Percentiles rank a stretch among this genome's conserved stretches.
Conservation (phyloP, 108 stramenopile genomes). For the Stephanodiscus triporus region DNA sequence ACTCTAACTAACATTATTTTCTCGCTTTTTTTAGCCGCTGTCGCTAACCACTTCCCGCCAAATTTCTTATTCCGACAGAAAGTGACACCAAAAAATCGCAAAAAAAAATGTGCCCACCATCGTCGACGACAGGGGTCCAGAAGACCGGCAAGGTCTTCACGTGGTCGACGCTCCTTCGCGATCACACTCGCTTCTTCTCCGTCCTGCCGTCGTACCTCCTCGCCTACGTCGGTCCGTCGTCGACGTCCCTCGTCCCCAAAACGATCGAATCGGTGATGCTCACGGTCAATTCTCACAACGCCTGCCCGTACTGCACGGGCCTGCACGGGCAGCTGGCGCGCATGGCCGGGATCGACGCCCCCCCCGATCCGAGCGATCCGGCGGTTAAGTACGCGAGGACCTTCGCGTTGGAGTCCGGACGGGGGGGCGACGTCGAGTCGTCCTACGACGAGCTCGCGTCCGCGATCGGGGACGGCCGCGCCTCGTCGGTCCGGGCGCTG, state of each 20-base stretch:
- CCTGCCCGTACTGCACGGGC: constrained; percentile 40
- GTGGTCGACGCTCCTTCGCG: constrained; percentile 23
- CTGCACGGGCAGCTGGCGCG: constrained; percentile 36
- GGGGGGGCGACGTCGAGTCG: not conserved
- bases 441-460: not conserved
- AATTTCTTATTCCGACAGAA: too few species aligned
- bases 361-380: not conserved
- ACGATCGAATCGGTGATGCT: constrained; percentile 29
- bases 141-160: constrained; percentile 10
- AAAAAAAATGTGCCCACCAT: too few species aligned
- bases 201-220: constrained; percentile 15
- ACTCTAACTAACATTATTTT: too few species aligned
- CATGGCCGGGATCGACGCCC: not conserved
- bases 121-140: too few species aligned
- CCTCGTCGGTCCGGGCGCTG: constrained; percentile 14
- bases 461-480: not conserved
- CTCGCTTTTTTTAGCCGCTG: too few species aligned
- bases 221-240: constrained; percentile 20
- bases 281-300: constrained; percentile 18
- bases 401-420: constrained; percentile 14
- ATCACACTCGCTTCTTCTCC: constrained; percentile 24
- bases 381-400: constrained; percentile 5
- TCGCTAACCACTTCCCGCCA: too few species aligned
- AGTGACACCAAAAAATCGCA: too few species aligned
- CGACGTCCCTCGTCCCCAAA: constrained; percentile 6